Evolutionary conservation across 129 eudicot genomes (phyloP).

Genomic region (Heracleum sosnowskyi): DNA sequence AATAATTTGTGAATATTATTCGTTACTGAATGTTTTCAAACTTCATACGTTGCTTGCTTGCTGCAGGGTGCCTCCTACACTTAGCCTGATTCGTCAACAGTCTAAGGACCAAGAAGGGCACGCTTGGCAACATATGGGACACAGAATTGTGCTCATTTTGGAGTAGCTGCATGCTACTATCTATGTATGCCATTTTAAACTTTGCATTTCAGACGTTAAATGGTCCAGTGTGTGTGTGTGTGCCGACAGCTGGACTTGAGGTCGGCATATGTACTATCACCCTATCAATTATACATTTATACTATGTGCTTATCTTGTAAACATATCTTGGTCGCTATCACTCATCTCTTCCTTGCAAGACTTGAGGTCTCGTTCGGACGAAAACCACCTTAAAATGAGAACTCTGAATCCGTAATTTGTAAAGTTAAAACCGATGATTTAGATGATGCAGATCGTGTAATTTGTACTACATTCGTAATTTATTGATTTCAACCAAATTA

Average conservation of each 20-base stretch:
- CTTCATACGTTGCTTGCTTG: too few species aligned
- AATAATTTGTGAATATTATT: too few species aligned
- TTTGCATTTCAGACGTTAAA: background rate
- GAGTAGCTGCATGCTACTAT: background rate
- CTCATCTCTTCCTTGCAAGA: background rate
- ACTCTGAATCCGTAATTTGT: background rate
- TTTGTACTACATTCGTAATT: too few species aligned
- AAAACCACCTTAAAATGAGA: too few species aligned
- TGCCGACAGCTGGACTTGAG: conserved; percentile 2
- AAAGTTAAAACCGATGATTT: background rate
- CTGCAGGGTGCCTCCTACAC: too few species aligned
- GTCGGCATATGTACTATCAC: background rate
- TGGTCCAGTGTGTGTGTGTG: background rate
- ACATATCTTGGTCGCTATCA: background rate
- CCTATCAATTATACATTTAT: background rate
- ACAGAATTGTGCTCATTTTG: background rate
- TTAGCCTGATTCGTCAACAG: too few species aligned
- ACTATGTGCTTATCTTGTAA: background rate
- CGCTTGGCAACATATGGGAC: background rate
- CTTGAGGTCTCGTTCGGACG: background rate
- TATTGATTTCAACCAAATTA: too few species aligned
- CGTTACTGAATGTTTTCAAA: too few species aligned
- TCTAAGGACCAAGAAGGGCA: background rate
- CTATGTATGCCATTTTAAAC: background rate
- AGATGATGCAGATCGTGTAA: too few species aligned